phyloP scores from a whole-genome alignment of 2,329 filamentous ascomycete genomes.

The Rutstroemia sp. region DNA sequence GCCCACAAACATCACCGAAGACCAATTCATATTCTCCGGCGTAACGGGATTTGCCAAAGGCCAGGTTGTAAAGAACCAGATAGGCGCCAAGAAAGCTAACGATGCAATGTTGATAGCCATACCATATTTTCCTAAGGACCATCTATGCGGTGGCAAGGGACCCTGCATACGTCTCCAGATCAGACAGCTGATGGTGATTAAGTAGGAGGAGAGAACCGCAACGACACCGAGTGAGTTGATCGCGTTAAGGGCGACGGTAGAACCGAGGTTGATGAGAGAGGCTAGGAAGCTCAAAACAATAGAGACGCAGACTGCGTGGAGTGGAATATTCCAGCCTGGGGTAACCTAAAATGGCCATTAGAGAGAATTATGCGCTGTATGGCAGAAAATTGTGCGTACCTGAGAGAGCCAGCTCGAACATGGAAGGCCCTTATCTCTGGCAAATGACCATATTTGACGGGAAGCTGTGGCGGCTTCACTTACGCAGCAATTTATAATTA shows the following conservation, averaged over 20 bases:
- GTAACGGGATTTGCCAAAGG: constrained; percentile 33
- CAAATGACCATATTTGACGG: constrained; percentile 36
- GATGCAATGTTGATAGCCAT: constrained; percentile 35
- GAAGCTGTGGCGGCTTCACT: constrained; percentile 29
- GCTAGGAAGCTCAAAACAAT: constrained; percentile 9
- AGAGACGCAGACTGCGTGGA: constrained; percentile 14
- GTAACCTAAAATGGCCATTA: constrained; percentile 8
- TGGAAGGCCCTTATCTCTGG: constrained; percentile 37
- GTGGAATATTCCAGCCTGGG: constrained; percentile 13
- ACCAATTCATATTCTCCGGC: constrained; percentile 39
- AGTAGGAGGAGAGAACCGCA: constrained; percentile 42
- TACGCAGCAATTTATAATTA: constrained; percentile 32
- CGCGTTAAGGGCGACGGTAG: constrained; percentile 42
- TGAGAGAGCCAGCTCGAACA: constrained; percentile 32
- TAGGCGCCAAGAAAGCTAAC: constrained; percentile 35
- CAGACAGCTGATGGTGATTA: constrained; percentile 37
- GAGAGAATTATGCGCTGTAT: constrained; percentile 24
- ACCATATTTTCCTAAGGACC: constrained; percentile 36
- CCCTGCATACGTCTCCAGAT: constrained; percentile 28
- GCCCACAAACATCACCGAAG: constrained; percentile 11
- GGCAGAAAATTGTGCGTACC: constrained; percentile 23
- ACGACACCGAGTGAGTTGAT: constrained; percentile 42
- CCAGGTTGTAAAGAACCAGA: constrained; percentile 38
- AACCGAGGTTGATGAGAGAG: constrained; percentile 40
- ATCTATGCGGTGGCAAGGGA: constrained; percentile 34